Percentiles rank a stretch among this genome's conserved stretches.
Evolutionary conservation across 345 rosid genomes (phyloP).

Genomic region (Rhizophora mangle): DNA sequence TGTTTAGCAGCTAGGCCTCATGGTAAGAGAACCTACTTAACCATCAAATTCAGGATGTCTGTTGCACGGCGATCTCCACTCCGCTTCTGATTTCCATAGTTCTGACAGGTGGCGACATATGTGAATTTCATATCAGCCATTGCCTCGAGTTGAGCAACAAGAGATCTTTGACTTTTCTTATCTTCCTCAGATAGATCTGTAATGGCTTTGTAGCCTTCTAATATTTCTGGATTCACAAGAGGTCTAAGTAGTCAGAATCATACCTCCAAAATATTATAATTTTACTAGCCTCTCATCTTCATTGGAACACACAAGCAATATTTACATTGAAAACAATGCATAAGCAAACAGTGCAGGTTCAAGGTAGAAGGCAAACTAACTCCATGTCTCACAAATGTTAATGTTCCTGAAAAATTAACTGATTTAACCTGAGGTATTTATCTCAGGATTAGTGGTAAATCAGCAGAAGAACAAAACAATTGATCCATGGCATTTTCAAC

Average conservation of each 20-base stretch:
- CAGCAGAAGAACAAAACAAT: not conserved
- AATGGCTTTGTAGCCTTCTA: slow-evolving; percentile 90
- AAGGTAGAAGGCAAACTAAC: slow-evolving; percentile 6
- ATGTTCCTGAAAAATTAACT: not conserved
- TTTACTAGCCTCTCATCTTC: not conserved
- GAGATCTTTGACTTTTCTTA: slow-evolving; percentile 82
- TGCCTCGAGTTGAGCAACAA: slow-evolving; percentile 83
- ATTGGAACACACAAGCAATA: slow-evolving; percentile 6
- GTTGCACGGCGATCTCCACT: slow-evolving; percentile 94
- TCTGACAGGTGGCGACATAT: slow-evolving; percentile 95
- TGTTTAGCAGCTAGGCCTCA: slow-evolving; percentile 2
- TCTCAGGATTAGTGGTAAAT: slow-evolving; percentile 1
- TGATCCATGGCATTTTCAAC: not conserved
- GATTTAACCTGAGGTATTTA: not conserved
- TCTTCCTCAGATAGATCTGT: slow-evolving; percentile 82
- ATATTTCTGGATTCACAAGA: slow-evolving; percentile 63
- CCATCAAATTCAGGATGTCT: slow-evolving; percentile 93
- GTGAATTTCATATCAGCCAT: slow-evolving; percentile 95
- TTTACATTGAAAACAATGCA: not conserved
- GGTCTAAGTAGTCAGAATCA: slow-evolving; percentile 16
- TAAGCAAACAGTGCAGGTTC: not conserved
- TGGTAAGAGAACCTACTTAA: slow-evolving; percentile 61
- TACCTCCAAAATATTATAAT: slow-evolving; percentile 5
- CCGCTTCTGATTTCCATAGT: slow-evolving; percentile 86
- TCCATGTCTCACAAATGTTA: not conserved